Percentiles rank a stretch among this genome's conserved stretches.
phyloP scores from a whole-genome alignment of 805 yeast genomes.

The Pichia sporocuriosa region DNA sequence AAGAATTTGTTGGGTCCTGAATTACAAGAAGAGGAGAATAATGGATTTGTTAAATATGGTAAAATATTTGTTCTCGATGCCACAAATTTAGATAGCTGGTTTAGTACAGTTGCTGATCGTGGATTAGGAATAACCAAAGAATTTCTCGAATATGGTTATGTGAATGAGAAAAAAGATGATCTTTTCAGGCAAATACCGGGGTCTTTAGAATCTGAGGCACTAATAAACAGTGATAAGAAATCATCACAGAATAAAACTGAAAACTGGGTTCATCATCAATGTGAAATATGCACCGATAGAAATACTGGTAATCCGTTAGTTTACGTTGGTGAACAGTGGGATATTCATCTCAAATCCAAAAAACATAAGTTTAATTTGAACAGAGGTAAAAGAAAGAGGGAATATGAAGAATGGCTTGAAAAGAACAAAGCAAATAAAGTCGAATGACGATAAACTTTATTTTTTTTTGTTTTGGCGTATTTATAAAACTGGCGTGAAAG shows the following conservation, averaged over 20 bases:
- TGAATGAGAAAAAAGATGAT: neutral
- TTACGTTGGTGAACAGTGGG: conserved; percentile 70
- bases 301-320: conserved; percentile 46
- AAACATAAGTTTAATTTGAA: conserved; percentile 54
- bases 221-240: conserved; percentile 7
- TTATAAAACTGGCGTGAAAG: too few relatives aligned
- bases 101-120: conserved; percentile 42
- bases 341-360: conserved; percentile 58
- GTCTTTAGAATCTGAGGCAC: conserved; percentile 11
- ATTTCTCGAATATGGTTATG: conserved; percentile 18
- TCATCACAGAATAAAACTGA: conserved; percentile 14
- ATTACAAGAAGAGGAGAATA: conserved; percentile 39
- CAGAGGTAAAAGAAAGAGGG: conserved; percentile 43
- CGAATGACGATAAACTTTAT: too few relatives aligned
- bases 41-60: conserved; percentile 51
- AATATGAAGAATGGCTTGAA: conserved; percentile 39
- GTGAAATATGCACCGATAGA: conserved; percentile 58
- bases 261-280: conserved; percentile 61
- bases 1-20: conserved; percentile 60
- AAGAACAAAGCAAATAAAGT: too few relatives aligned
- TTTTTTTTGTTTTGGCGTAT: too few relatives aligned
- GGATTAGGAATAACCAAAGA: conserved; percentile 44
- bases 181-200: conserved; percentile 18
- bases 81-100: conserved; percentile 62
- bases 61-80: conserved; percentile 69